Base-by-base conservation (phyloP, 495 filamentous ascomycete species). In the Podospora tetraspora region DNA sequence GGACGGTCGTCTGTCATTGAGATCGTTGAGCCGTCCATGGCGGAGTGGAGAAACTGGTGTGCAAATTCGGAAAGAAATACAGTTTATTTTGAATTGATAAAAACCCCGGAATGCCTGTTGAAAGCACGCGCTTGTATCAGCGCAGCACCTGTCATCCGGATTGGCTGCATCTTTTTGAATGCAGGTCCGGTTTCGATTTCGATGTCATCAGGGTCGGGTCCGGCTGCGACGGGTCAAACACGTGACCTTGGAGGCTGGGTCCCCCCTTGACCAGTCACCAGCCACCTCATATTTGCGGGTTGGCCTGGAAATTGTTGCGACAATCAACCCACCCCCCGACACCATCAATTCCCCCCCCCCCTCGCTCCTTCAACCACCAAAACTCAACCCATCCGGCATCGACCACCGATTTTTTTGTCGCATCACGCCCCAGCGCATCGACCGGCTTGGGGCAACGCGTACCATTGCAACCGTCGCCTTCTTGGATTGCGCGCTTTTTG, bases 361-460 rank as follows among this genome's bases (percentile, higher is more conserved):
- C 67, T 62, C 63, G 69, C 64, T 60, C 29, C 62, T 43, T 57
- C 59, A 69, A 69, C 32, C 43, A 52, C 68, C 70, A 21, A 67
- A 66, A 34, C 61, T 57, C 37, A 64, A 64, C 66, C 59, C 66
- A 74, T 72, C 71, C 43, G 43, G 56, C 68, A 22, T 52, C 65
- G 66, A 70, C 69, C 71, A 63, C 62, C 63, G 43, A 21, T 64
- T 61, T 69, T 70, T 63, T 61, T 68, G 62, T 67, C 71, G 74
- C 74, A 71, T 70, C 69, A 60, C 30, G 21, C 56, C 24, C 24
- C 27, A 57, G 68, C 64, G 69, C 68, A 72, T 73, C 66, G 69
- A 63, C 61, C 67, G 72, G 25, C 58, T 37, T 29, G 57, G 30
- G 65, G 65, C 65, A 59, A 61, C 58, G 27, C 24, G 60, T 57